Base-by-base conservation (phyloP, 2,329 filamentous ascomycete genomes). In the Microcyclospora tardicrescens region DNA sequence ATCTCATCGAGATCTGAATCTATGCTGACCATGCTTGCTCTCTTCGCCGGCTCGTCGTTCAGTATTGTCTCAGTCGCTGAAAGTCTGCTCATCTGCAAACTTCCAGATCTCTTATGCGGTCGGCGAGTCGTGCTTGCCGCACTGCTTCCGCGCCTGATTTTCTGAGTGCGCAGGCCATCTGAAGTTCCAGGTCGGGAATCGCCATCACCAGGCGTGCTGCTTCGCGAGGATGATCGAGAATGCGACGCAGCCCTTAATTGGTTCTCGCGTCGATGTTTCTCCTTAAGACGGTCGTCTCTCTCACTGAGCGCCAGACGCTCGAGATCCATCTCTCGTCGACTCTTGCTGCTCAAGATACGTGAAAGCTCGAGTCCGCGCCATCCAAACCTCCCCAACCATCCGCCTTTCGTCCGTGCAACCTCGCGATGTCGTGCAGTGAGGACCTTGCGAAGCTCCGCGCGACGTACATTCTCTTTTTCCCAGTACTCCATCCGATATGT, bases 391-490 rank as follows among this genome's bases (percentile, higher is more conserved):
- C 85, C 93, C 28, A 93, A 66, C 78, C 81, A 85, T 31, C 80
- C 75, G 37, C 81, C 77, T 44, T 79, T 69, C 48, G 77, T 66
- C 54, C 75, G 77, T n/a, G 80, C 78, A 11, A 84, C 63, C 43
- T 80, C 76, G 13, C 72, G 70, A 50, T 87, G 79, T 27, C 75
- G 72, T 37, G 77, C 72, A 45, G 77, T 74, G 36, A 94, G 66
- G 55, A 82, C 82, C 33, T 71, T 64, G 15, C 84, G 73, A 16
- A 95, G 66, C 41, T 82, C 65, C 2, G 80, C 74, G 10, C 91
- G 77, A 2, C 89, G 79, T 59, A 93, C 85, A 56, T 98, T 98
- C 60, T 98, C 91, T 44, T 79, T 79, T 52, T 95, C 89, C 91
- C 91, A 98, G 62, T 95, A 98, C 43, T 95, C 87, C 28, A 81